Evolutionary conservation across 2,329 filamentous ascomycete species (phyloP), one percentile per base, ranked within the genome.

Genomic region (Amesomyces nigricolor): DNA sequence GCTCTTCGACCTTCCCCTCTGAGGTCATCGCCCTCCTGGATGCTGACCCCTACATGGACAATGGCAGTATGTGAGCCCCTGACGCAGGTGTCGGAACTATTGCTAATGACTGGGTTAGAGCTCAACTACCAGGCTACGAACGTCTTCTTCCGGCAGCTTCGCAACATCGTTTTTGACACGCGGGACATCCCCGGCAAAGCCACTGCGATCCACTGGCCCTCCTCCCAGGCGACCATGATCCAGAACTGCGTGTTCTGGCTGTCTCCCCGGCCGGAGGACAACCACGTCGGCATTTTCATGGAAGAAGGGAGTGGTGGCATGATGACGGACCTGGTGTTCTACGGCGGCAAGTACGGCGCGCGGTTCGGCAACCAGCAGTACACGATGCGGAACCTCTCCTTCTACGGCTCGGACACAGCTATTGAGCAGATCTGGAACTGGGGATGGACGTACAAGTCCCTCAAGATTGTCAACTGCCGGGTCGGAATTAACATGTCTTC

Each of bases 361-460:
- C 68, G 71, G 22, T 67, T 79, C 13, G 85, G 85, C 16, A 87
- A 85, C 64, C 85, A 88, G 66, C 86, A 89, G 65, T 89, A 87
- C 67, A 87, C 84, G 8, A 81, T 81, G 37, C 77, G 83, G 6
- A 87, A 88, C 64, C 67, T 87, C 58, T 83, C 78, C 29, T 87
- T 89, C 70, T 79, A 79, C 61, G 74, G 78, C 57, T 81, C 81
- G 59, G 75, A 83, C 61, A 86, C 83, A 10, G 87, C 82, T 35
- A 82, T 89, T 52, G 80, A 77, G 67, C 83, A 88, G 74, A 80
- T 86, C 58, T 89, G 87, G 86, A 81, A 87, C 67, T 90, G 87
- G 87, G 80, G 81, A 2, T 90, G 85, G 83, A 84, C 82, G 5
- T 87, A 87, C 73, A 88, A 87, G 70, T 81, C 78, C 16, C 65